Conservation (phyloP, 352 stramenopile genomes). For the Globisporangium apiculatum region DNA sequence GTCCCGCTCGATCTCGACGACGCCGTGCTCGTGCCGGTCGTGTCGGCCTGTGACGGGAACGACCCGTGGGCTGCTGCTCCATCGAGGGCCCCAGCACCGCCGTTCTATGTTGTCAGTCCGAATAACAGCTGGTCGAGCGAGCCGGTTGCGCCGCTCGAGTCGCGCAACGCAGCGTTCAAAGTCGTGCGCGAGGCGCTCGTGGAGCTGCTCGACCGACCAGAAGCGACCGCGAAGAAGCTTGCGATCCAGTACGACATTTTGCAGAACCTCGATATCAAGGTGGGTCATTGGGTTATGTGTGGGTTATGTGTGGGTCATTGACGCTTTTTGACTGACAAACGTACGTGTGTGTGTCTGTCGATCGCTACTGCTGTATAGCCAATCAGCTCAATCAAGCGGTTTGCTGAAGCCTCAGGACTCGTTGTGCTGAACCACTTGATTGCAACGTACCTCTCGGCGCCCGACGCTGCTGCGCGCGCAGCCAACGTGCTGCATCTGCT, state of each 20-base stretch:
- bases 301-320: conserved; percentile 2
- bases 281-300: conserved; percentile 4
- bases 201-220: conserved; percentile 40
- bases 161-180: conserved; percentile 44
- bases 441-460: conserved; percentile 23
- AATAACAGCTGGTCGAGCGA: conserved; percentile 14
- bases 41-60: background rate
- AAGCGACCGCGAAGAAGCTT: conserved; percentile 31
- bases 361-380: conserved; percentile 15
- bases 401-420: conserved; percentile 49
- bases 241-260: conserved; percentile 52
- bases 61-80: background rate
- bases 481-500: conserved; percentile 12
- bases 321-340: too few species aligned
- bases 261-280: conserved; percentile 47
- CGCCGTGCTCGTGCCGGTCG: conserved; percentile 11
- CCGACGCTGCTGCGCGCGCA: conserved; percentile 12
- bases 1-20: conserved; percentile 23
- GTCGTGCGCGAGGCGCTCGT: conserved; percentile 45
- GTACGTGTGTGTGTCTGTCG: background rate
- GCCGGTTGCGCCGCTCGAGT: conserved; percentile 31
- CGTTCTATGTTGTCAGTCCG: background rate
- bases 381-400: conserved; percentile 54
- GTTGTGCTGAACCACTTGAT: conserved; percentile 50
- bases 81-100: background rate